Percentiles rank a stretch among this genome's conserved stretches.
Evolutionary conservation across 2,329 filamentous ascomycete genomes (phyloP).

Genomic region (Podosphaera leucotricha): DNA sequence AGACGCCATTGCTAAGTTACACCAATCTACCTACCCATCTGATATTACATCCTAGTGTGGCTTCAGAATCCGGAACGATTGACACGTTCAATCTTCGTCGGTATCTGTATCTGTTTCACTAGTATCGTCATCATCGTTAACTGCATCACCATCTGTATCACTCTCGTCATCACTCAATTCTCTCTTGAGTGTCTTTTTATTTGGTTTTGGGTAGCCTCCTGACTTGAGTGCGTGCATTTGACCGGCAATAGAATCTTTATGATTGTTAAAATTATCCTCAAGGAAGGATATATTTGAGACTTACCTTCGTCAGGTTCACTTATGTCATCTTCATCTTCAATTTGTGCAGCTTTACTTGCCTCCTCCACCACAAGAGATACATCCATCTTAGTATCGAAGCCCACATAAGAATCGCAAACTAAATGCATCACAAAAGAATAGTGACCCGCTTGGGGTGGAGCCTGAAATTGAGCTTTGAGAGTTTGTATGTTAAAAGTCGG

Average conservation of each 20-base stretch:
- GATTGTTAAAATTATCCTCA: constrained; percentile 1
- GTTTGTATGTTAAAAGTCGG: constrained; percentile 93
- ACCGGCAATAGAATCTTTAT: constrained; percentile 60
- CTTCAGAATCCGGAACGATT: not conserved
- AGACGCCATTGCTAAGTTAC: not conserved
- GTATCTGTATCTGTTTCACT: constrained; percentile 47
- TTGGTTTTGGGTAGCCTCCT: constrained; percentile 25
- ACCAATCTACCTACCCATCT: not conserved
- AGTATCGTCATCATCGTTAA: constrained; percentile 34
- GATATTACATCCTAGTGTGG: not conserved
- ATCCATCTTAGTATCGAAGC: constrained; percentile 80
- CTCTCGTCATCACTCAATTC: constrained; percentile 59
- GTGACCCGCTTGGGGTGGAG: constrained; percentile 72
- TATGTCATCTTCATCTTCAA: constrained; percentile 79
- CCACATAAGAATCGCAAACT: constrained; percentile 84
- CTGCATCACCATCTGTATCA: constrained; percentile 39
- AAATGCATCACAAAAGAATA: constrained; percentile 92
- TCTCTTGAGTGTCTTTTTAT: constrained; percentile 26
- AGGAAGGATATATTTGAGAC: constrained; percentile 14
- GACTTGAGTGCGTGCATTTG: constrained; percentile 77
- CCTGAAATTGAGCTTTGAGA: constrained; percentile 89
- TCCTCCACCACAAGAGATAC: constrained; percentile 79
- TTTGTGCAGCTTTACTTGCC: constrained; percentile 56
- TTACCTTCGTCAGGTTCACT: constrained; percentile 94
- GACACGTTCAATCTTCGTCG: constrained; percentile 16